These are phyloP conservation scores for Aspergillus eucalypticola DNA, from an alignment of 2,329 filamentous ascomycete species.

Conservation along the genomic window DNA sequence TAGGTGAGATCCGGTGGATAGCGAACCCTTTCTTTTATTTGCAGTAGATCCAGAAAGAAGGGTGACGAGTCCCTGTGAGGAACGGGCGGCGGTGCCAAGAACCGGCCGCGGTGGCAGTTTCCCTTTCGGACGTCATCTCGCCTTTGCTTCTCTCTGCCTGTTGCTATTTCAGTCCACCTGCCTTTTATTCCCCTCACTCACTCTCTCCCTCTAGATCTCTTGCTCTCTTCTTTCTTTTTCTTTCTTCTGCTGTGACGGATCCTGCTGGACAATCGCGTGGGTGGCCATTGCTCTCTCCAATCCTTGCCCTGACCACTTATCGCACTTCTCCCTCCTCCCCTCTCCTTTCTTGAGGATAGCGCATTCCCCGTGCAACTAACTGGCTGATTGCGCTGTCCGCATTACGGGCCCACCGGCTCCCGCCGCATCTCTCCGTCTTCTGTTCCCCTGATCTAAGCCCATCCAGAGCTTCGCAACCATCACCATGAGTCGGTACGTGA, in stretches of 20 bases:
- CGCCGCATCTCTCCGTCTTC: slow-evolving; percentile 18
- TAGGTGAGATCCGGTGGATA: neutral
- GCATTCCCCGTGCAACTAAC: slow-evolving; percentile 11
- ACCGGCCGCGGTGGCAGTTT: slow-evolving; percentile 19
- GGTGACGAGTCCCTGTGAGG: slow-evolving; percentile 2
- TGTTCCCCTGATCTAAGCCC: slow-evolving; percentile 25
- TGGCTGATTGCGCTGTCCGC: slow-evolving; percentile 23
- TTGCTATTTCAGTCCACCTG: neutral
- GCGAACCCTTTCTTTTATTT: neutral
- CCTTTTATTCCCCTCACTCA: slow-evolving; percentile 6
- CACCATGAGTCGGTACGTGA: slow-evolving; percentile 61
- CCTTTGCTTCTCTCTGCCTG: neutral
- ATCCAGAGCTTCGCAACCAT: slow-evolving; percentile 49
- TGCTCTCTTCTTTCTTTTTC: neutral
- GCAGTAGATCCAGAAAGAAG: slow-evolving; percentile 12
- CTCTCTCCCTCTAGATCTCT: slow-evolving; percentile 17
- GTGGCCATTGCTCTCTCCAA: slow-evolving; percentile 5
- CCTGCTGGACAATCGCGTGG: no score
- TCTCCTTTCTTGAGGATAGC: slow-evolving; percentile 1
- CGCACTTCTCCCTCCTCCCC: slow-evolving; percentile 12
- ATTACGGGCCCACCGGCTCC: slow-evolving; percentile 24
- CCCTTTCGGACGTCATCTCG: slow-evolving; percentile 36
- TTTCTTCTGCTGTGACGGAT: no score
- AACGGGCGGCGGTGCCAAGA: slow-evolving; percentile 30
- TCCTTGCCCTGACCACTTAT: slow-evolving; percentile 8